Conservation (phyloP, 768 basidiomycete species). For the Boletellus ananas region DNA sequence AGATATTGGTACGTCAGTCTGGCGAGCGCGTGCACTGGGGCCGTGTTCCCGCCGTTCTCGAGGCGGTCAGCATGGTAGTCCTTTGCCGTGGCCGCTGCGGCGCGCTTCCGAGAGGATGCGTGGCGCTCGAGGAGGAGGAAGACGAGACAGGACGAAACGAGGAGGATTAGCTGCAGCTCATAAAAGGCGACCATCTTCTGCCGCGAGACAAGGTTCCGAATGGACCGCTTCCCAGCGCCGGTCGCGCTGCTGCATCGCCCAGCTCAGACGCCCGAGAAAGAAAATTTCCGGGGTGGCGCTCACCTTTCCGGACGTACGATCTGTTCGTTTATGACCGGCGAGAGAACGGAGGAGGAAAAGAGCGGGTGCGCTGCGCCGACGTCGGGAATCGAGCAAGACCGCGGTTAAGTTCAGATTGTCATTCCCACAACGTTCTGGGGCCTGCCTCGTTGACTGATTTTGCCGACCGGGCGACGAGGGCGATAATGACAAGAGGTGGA, state of each 20-base stretch:
- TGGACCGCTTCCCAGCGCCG: not conserved
- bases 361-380: not conserved
- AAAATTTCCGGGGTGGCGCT: not conserved
- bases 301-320: not conserved
- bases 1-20: conserved; percentile 51
- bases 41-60: conserved; percentile 28
- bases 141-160: conserved; percentile 33
- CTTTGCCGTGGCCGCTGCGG: conserved; percentile 14
- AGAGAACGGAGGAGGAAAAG: not conserved
- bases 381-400: not conserved
- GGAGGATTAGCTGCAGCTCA: conserved; percentile 37
- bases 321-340: not conserved
- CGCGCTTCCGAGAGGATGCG: conserved; percentile 24
- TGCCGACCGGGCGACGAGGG: conserved; percentile 10
- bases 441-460: not conserved
- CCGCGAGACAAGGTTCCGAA: not conserved
- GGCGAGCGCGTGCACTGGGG: conserved; percentile 26
- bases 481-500: conserved; percentile 8
- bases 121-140: conserved; percentile 35
- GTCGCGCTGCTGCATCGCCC: not conserved
- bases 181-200: conserved; percentile 35
- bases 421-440: conserved; percentile 8
- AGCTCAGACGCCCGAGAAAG: not conserved
- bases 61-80: conserved; percentile 26
- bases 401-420: not conserved